A percentile compares a stretch with the other conserved stretches of the same genome.
Evolutionary conservation across 495 filamentous ascomycete species (phyloP).

Genomic region (Clohesyomyces aquaticus): DNA sequence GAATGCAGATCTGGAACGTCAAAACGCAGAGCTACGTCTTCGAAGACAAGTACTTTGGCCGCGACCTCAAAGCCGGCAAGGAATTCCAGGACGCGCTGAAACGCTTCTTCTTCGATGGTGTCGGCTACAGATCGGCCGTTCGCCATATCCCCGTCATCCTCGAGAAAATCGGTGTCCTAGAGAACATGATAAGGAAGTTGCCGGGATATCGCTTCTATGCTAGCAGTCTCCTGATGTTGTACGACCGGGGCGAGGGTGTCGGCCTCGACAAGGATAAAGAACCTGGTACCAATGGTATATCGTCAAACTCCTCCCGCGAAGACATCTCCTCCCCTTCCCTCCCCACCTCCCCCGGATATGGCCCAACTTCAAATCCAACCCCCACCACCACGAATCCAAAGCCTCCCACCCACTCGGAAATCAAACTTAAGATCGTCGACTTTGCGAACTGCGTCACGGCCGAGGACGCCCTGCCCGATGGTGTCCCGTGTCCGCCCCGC

Average conservation of each 20-base stretch:
- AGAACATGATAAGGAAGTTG: constrained; percentile 77
- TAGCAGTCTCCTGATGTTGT: constrained; percentile 89
- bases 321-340: too few species aligned
- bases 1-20: constrained; percentile 93
- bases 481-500: constrained; percentile 76
- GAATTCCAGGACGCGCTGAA: constrained; percentile 90
- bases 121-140: constrained; percentile 72
- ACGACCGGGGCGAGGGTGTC: constrained; percentile 71
- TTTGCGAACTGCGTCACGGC: constrained; percentile 97
- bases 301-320: constrained; percentile 9
- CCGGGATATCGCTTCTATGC: constrained; percentile 94
- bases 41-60: constrained; percentile 96
- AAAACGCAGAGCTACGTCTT: constrained; percentile 81
- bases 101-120: constrained; percentile 90
- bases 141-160: constrained; percentile 86
- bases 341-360: too few species aligned
- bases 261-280: constrained; percentile 44
- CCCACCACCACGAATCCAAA: not conserved
- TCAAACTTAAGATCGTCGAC: constrained; percentile 96
- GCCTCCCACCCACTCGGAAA: constrained; percentile 53
- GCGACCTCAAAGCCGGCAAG: constrained; percentile 80
- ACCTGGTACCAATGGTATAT: constrained; percentile 6
- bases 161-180: constrained; percentile 77
- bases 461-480: constrained; percentile 67
- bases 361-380: constrained; percentile 3